Evolutionary conservation across 129 eudicot genomes (phyloP).

Genomic region (Ambrosia artemisiifolia): DNA sequence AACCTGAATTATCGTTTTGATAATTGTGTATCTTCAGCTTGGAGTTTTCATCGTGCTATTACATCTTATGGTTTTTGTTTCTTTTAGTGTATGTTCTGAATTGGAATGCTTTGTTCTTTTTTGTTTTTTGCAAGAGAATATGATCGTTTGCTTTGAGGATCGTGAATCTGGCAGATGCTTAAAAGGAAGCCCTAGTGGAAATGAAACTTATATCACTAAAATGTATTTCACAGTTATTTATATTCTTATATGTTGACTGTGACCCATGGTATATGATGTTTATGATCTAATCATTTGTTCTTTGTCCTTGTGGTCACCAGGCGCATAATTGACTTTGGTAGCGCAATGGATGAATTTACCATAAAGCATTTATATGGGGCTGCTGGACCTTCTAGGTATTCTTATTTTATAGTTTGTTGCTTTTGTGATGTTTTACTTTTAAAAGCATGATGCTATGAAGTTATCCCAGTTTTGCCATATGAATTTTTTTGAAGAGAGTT

Average conservation of each 20-base stretch:
- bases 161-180: slow-evolving; percentile 79
- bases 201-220: slow-evolving; percentile 54
- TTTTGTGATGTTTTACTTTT: too few species aligned
- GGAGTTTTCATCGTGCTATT: slow-evolving; percentile 5
- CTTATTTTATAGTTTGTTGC: neutral
- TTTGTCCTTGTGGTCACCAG: slow-evolving; percentile 34
- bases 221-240: slow-evolving; percentile 47
- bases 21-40: neutral
- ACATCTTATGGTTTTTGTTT: slow-evolving; percentile 5
- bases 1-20: neutral
- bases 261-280: neutral
- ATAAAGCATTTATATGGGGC: slow-evolving; percentile 73
- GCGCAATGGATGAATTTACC: slow-evolving; percentile 84
- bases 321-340: slow-evolving; percentile 97
- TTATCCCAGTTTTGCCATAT: too few species aligned
- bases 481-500: too few species aligned
- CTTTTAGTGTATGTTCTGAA: slow-evolving; percentile 10
- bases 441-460: too few species aligned
- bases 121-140: slow-evolving; percentile 68
- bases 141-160: slow-evolving; percentile 95
- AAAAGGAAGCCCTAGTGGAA: slow-evolving; percentile 61
- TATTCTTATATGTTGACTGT: slow-evolving; percentile 13
- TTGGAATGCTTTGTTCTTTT: neutral
- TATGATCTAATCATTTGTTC: neutral
- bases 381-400: slow-evolving; percentile 92